These are phyloP conservation scores for Amanita molliuscula DNA, from an alignment of 768 basidiomycete genomes.

Conservation along the genomic window DNA sequence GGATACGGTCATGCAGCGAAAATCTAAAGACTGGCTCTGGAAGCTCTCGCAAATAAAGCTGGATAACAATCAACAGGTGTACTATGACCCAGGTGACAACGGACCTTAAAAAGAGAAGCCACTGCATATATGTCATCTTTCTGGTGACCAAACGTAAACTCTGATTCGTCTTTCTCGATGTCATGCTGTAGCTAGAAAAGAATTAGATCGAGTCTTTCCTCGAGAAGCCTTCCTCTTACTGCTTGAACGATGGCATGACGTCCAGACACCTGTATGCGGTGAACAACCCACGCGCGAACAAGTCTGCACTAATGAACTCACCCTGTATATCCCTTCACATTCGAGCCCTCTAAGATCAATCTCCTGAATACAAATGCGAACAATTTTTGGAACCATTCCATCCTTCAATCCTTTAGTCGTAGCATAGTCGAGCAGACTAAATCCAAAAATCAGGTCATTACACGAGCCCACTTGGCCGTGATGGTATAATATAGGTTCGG, in stretches of 20 bases:
- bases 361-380: conserved; percentile 72
- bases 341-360: conserved; percentile 74
- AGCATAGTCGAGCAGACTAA: conserved; percentile 82
- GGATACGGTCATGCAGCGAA: conserved; percentile 68
- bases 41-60: conserved; percentile 78
- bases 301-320: conserved; percentile 15
- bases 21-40: conserved; percentile 87
- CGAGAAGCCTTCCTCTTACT: conserved; percentile 27
- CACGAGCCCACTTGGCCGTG: conserved; percentile 79
- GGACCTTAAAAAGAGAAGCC: conserved; percentile 76
- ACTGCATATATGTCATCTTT: conserved; percentile 79
- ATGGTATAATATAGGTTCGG: conserved; percentile 65
- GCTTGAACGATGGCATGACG: conserved; percentile 78
- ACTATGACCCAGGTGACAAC: conserved; percentile 2
- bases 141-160: conserved; percentile 57
- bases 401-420: conserved; percentile 67
- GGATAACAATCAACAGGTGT: background rate
- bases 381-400: conserved; percentile 68
- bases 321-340: conserved; percentile 74
- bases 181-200: conserved; percentile 64
- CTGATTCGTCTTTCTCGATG: conserved; percentile 73
- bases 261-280: conserved; percentile 55
- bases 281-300: conserved; percentile 11
- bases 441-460: conserved; percentile 82
- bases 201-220: background rate